phyloP scores from a whole-genome alignment of 129 eudicot genomes.

The Flaveria trinervia region DNA sequence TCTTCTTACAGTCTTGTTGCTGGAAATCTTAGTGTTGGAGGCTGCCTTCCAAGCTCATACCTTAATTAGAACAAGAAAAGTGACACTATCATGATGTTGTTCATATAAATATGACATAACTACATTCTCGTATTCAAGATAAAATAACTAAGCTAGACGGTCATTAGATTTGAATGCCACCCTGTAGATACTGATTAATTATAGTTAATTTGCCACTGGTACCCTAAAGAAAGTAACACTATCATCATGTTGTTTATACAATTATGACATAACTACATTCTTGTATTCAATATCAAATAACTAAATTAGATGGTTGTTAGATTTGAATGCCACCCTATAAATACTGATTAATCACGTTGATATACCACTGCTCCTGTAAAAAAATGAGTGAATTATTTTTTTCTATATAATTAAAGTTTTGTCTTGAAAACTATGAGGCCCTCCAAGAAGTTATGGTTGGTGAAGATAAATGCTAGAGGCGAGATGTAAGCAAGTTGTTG shows the following conservation, averaged over 20 bases:
- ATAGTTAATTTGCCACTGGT: no score
- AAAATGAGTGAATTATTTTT: not conserved
- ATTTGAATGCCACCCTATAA: no score
- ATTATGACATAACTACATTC: not conserved
- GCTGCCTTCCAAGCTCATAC: constrained; percentile 52
- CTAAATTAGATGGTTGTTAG: not conserved
- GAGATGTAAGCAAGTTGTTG: no score
- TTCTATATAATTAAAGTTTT: not conserved
- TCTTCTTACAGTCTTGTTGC: constrained; percentile 58
- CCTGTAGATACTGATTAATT: no score
- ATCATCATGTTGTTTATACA: not conserved
- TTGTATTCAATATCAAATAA: not conserved
- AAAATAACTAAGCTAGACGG: not conserved
- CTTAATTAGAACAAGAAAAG: constrained; percentile 4
- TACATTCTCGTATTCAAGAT: not conserved
- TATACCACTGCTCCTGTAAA: not conserved
- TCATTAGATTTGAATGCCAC: no score
- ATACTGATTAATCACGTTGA: not conserved
- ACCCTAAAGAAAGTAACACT: not conserved
- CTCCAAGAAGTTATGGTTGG: no score
- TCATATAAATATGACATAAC: not conserved
- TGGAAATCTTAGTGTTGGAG: constrained; percentile 47
- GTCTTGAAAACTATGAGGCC: no score
- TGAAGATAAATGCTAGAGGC: no score
- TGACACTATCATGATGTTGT: not conserved